Evolutionary conservation across 2,329 filamentous ascomycete species (phyloP), one percentile per base, ranked within the genome.

Genomic region (Aspergillus fumigatiaffinis): DNA sequence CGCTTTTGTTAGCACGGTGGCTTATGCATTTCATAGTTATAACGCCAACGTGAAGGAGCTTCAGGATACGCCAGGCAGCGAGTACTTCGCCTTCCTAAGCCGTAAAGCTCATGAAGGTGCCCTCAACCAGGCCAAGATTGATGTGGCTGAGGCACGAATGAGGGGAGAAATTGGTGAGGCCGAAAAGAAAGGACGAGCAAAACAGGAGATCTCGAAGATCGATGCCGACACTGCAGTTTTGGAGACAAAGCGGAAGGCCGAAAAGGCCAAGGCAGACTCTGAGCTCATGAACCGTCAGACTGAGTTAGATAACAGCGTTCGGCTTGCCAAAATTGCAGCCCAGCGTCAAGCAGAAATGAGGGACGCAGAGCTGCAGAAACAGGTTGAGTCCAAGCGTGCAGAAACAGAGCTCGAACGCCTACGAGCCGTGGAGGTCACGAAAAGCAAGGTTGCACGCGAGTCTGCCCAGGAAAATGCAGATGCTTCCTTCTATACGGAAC

Each of bases 131-230:
- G 89, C 90, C 35, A 83, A 84, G 66, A 79, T 84, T 56, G 82
- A 85, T 60, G 83, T 85, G 21, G 82, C 83, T 14, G 79, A 84
- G 61, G 83, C 83, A 7, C 75, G 80, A 14, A 85, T 84, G 74
- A 72, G 88, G 62, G 87, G 89, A 67, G 87, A 78, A 57, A 76
- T 78, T 29, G 76, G 76, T 57, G 90, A 94, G 73, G 87, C 90
- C 25, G 82, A 91, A 71, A 88, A 90, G 67, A 84, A 87, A 68
- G 91, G 91, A 62, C 83, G 90, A 67, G 89, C 92, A 61, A 91
- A 94, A 71, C 89, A 92, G 54, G 88, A 92, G 68, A 89, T 95
- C 46, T 90, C 90, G 65, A 93, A 92, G 79, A 95, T 95, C 76
- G 85, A 92, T 72, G 90, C 91, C 63, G 87, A 91, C 66, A 95